Percentiles rank a stretch among this genome's conserved stretches.
Conservation (phyloP, 2,329 filamentous ascomycete genomes). For the Paradendryphiella salina region DNA sequence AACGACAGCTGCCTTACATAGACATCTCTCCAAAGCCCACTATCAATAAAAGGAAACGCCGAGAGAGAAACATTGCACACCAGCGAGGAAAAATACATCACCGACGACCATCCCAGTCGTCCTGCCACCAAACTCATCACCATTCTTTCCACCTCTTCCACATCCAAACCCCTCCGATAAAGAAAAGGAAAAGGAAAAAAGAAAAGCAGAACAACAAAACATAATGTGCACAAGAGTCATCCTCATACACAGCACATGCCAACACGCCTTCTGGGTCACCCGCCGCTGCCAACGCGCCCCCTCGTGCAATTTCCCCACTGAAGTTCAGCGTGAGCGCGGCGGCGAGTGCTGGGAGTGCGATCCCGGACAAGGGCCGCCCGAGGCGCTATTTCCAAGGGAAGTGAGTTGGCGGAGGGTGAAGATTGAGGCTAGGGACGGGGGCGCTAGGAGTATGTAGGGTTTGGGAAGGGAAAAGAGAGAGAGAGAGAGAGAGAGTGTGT, state of each 20-base stretch:
- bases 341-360: slow-evolving; percentile 33
- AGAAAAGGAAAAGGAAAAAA: too few species aligned
- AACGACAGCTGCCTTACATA: too few species aligned
- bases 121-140: too few species aligned
- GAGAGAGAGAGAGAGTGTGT: not conserved
- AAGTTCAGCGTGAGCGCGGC: slow-evolving; percentile 23
- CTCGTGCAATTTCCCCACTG: slow-evolving; percentile 18
- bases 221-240: slow-evolving; percentile 33
- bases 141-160: too few species aligned
- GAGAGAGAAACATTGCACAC: too few species aligned
- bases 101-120: too few species aligned
- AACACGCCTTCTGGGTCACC: slow-evolving; percentile 25
- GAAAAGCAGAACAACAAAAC: not conserved
- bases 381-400: slow-evolving; percentile 25
- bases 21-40: too few species aligned
- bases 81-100: too few species aligned
- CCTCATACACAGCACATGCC: slow-evolving; percentile 27
- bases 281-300: slow-evolving; percentile 24
- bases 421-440: slow-evolving; percentile 1
- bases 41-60: too few species aligned
- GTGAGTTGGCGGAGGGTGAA: slow-evolving; percentile 24
- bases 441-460: slow-evolving; percentile 7
- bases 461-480: not conserved
- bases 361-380: slow-evolving; percentile 27
- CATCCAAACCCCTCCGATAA: not conserved